These are phyloP conservation scores for Elsinoe australis DNA, from an alignment of 2,329 filamentous ascomycete genomes.

Conservation along the genomic window DNA sequence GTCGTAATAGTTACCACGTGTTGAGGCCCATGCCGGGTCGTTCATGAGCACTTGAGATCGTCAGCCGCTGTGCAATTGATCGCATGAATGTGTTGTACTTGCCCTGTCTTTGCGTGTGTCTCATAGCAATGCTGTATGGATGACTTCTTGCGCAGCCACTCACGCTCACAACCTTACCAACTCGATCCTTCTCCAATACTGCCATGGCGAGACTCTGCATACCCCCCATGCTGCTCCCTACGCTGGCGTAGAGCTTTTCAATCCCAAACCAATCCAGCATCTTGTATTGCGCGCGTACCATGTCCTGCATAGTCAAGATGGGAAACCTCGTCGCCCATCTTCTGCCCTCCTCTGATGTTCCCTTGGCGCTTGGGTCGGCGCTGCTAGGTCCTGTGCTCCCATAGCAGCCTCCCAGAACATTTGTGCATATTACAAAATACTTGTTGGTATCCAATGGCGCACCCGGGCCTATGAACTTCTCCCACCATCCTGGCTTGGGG, in stretches of 20 bases:
- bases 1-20: slow-evolving; percentile 81
- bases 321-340: slow-evolving; percentile 91
- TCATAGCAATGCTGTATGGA: slow-evolving; percentile 97
- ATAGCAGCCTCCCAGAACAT: slow-evolving; percentile 92
- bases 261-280: slow-evolving; percentile 75
- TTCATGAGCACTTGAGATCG: slow-evolving; percentile 72
- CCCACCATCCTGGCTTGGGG: slow-evolving; percentile 92
- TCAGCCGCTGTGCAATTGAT: neutral
- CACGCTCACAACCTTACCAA: slow-evolving; percentile 77
- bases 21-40: slow-evolving; percentile 78
- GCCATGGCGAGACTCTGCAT: slow-evolving; percentile 94
- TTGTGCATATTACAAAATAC: slow-evolving; percentile 92
- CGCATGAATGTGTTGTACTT: slow-evolving; percentile 16
- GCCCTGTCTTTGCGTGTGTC: slow-evolving; percentile 86
- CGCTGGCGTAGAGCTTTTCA: slow-evolving; percentile 74
- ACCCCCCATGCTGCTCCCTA: slow-evolving; percentile 94
- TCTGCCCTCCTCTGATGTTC: slow-evolving; percentile 59
- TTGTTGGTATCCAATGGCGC: slow-evolving; percentile 80
- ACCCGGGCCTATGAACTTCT: slow-evolving; percentile 91
- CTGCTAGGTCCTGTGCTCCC: slow-evolving; percentile 88
- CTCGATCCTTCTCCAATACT: slow-evolving; percentile 70
- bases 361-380: slow-evolving; percentile 55
- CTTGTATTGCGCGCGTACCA: slow-evolving; percentile 92
- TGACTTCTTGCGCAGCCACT: slow-evolving; percentile 91
- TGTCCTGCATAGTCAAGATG: slow-evolving; percentile 91